Conservation (phyloP, 208 protist genomes). For the Trypanosoma conorhini region DNA sequence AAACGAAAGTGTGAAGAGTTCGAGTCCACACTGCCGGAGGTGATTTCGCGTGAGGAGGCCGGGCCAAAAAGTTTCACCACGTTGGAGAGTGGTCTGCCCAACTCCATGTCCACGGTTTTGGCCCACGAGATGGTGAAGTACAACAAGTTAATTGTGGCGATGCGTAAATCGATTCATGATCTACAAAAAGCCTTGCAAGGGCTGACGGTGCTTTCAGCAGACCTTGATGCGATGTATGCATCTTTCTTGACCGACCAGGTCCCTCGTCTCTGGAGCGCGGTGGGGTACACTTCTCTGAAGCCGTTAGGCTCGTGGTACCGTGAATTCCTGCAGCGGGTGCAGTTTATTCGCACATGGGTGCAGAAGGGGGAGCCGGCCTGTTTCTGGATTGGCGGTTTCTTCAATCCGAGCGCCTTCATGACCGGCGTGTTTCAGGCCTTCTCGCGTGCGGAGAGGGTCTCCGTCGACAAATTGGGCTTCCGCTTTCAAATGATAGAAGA, state of each 20-base stretch:
- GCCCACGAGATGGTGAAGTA: constrained; percentile 97
- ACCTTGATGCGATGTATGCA: constrained; percentile 96
- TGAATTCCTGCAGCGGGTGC: constrained; percentile 92
- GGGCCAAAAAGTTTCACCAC: constrained; percentile 88
- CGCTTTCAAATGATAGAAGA: constrained; percentile 82
- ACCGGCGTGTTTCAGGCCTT: constrained; percentile 97
- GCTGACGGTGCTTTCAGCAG: constrained; percentile 96
- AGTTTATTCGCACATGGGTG: constrained; percentile 96
- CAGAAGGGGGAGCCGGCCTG: constrained; percentile 88
- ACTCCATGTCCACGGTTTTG: constrained; percentile 97
- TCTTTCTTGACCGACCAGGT: constrained; percentile 96
- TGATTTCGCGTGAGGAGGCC: constrained; percentile 80
- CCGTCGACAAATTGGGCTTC: constrained; percentile 97
- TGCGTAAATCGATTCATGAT: constrained; percentile 86
- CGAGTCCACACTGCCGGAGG: constrained; percentile 64
- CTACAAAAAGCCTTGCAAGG: constrained; percentile 96
- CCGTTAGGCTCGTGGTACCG: constrained; percentile 96
- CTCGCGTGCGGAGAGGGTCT: constrained; percentile 94
- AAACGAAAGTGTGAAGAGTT: constrained; percentile 91
- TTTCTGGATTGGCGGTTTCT: constrained; percentile 98
- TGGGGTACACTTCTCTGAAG: constrained; percentile 97
- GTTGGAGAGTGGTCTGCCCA: constrained; percentile 89
- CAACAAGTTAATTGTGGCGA: constrained; percentile 94
- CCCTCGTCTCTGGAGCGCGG: constrained; percentile 91
- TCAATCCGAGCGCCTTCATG: constrained; percentile 99